These are phyloP conservation scores for Globisporangium polare DNA, from an alignment of 352 stramenopile species.

Conservation along the genomic window DNA sequence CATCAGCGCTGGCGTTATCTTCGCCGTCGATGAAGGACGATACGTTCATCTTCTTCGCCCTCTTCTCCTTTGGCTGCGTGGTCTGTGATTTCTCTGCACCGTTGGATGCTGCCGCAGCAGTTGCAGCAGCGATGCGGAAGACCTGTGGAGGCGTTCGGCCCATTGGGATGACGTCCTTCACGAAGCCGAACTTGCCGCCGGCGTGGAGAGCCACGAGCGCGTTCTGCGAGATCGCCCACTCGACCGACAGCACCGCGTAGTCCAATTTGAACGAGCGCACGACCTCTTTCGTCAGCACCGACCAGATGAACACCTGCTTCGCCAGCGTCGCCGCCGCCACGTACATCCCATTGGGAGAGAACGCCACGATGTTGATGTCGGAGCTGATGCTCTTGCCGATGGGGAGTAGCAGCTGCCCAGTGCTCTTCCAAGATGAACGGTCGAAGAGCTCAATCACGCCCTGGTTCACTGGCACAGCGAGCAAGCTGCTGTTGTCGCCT, in stretches of 20 bases:
- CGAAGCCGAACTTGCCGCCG: conserved; percentile 56
- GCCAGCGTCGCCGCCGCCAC: conserved; percentile 59
- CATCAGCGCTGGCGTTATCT: conserved; percentile 24
- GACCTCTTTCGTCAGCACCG: conserved; percentile 39
- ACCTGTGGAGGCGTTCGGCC: conserved; percentile 51
- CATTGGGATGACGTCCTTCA: conserved; percentile 60
- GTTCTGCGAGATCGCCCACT: conserved; percentile 58
- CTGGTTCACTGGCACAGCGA: conserved; percentile 63
- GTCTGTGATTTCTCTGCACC: background rate
- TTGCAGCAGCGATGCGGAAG: background rate
- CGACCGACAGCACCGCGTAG: conserved; percentile 47
- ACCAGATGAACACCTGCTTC: conserved; percentile 76
- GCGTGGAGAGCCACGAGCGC: conserved; percentile 53
- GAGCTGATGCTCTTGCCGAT: conserved; percentile 47
- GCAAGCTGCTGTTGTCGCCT: conserved; percentile 16
- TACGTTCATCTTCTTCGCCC: conserved; percentile 14
- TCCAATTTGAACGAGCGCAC: conserved; percentile 60
- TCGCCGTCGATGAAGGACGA: conserved; percentile 46
- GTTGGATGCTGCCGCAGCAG: background rate
- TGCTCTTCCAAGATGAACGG: conserved; percentile 39
- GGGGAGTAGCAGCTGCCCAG: conserved; percentile 44
- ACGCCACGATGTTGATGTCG: conserved; percentile 66
- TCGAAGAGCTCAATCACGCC: conserved; percentile 69
- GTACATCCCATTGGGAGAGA: conserved; percentile 81
- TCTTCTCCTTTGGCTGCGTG: conserved; percentile 11